Conservation (phyloP, 129 eudicot genomes). For the Dittrichia graveolens region DNA sequence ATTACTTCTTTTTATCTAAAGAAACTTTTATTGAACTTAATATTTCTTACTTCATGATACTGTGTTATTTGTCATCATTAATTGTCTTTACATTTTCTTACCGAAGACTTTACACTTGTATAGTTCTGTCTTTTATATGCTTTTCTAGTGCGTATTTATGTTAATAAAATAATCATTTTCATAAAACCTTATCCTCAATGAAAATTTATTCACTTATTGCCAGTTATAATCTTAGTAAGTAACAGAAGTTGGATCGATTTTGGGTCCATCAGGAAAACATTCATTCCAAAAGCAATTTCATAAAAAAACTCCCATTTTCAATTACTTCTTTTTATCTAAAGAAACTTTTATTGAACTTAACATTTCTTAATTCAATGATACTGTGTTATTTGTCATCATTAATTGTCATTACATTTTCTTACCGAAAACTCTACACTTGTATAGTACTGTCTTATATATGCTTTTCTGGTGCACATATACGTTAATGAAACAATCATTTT, state of each 20-base stretch:
- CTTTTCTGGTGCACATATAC: neutral
- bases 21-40: too few relatives aligned
- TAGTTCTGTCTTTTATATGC: neutral
- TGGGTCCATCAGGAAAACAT: neutral
- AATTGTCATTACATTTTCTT: neutral
- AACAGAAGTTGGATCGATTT: neutral
- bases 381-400: slow-evolving; percentile 9
- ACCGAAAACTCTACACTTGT: slow-evolving; percentile 1
- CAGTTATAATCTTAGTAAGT: neutral
- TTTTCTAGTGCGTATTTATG: neutral
- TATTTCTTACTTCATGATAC: neutral
- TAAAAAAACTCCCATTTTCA: neutral
- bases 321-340: too few relatives aligned
- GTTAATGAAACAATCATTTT: neutral
- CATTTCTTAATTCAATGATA: too few relatives aligned
- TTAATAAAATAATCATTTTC: neutral
- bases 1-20: slow-evolving; percentile 2
- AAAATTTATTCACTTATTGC: slow-evolving; percentile 6
- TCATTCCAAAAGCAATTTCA: neutral
- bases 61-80: slow-evolving; percentile 11
- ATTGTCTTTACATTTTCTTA: neutral
- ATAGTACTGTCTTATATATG: neutral
- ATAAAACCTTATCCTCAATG: neutral
- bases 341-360: too few relatives aligned
- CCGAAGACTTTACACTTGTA: neutral